Conservation (phyloP, 176 grass and related monocot genomes). For the Lolium rigidum region DNA sequence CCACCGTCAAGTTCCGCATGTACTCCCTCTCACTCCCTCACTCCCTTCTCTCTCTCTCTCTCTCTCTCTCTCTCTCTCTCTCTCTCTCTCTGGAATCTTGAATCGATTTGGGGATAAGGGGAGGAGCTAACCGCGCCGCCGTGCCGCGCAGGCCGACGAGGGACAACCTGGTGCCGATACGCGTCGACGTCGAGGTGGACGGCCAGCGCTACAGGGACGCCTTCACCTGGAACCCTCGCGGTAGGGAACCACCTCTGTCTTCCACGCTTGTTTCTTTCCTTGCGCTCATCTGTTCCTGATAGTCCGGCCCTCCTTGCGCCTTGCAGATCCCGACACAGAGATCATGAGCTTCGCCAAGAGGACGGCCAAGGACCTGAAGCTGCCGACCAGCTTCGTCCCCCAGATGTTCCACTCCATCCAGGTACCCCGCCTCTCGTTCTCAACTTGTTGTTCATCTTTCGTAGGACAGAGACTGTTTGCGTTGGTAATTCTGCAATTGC, state of each 20-base stretch:
- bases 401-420: slow-evolving; percentile 96
- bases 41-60: no score
- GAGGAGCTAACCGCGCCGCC: slow-evolving; percentile 9
- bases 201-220: slow-evolving; percentile 84
- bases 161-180: slow-evolving; percentile 87
- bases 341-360: slow-evolving; percentile 80
- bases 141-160: slow-evolving; percentile 68
- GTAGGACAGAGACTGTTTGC: neutral
- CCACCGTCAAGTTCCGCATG: slow-evolving; percentile 81
- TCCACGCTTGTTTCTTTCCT: neutral
- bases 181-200: slow-evolving; percentile 83
- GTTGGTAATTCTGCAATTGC: neutral
- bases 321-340: slow-evolving; percentile 87
- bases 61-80: neutral
- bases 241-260: slow-evolving; percentile 31
- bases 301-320: neutral
- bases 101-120: neutral
- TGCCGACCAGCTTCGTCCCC: slow-evolving; percentile 66
- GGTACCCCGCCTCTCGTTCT: slow-evolving; percentile 27
- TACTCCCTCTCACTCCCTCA: slow-evolving; percentile 32
- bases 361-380: slow-evolving; percentile 93
- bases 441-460: neutral
- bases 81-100: neutral
- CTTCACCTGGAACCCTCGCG: slow-evolving; percentile 93
- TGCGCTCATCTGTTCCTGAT: neutral